phyloP scores from a whole-genome alignment of 768 basidiomycete species.

The Cystofilobasidium macerans region DNA sequence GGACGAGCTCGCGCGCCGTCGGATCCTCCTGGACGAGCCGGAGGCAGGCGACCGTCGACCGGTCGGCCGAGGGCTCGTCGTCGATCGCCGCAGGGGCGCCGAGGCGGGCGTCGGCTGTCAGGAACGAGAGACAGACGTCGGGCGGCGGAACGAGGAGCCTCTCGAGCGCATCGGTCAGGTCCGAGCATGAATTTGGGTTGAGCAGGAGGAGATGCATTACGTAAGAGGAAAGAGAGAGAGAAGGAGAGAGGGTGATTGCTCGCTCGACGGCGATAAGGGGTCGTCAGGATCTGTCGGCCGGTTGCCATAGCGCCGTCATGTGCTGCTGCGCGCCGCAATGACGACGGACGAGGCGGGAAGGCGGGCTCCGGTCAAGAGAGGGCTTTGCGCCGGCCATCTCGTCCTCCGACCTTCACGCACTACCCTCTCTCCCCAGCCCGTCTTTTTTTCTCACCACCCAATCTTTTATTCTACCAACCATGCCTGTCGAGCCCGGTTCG shows the following conservation, averaged over 20 bases:
- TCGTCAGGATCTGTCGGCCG: too few species aligned
- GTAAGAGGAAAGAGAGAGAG: too few species aligned
- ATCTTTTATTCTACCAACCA: background rate
- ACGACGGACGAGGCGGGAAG: too few species aligned
- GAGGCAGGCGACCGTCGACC: background rate
- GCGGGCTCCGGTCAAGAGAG: too few species aligned
- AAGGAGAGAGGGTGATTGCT: too few species aligned
- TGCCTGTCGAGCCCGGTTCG: constrained; percentile 4
- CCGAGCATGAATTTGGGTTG: too few species aligned
- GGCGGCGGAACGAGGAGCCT: background rate
- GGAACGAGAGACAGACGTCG: background rate
- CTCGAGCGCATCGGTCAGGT: too few species aligned
- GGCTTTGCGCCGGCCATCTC: too few species aligned
- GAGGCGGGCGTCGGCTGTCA: background rate
- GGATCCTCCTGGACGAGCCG: background rate
- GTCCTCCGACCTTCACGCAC: background rate
- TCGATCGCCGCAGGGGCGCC: background rate
- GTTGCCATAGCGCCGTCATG: too few species aligned
- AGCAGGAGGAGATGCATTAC: too few species aligned
- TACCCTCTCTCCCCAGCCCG: background rate
- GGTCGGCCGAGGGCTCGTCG: background rate
- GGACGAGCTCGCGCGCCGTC: background rate
- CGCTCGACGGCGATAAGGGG: too few species aligned
- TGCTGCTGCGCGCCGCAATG: too few species aligned
- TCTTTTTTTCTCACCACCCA: background rate